Conservation (phyloP, 441 rosid genomes). For the Brassica balearica region DNA sequence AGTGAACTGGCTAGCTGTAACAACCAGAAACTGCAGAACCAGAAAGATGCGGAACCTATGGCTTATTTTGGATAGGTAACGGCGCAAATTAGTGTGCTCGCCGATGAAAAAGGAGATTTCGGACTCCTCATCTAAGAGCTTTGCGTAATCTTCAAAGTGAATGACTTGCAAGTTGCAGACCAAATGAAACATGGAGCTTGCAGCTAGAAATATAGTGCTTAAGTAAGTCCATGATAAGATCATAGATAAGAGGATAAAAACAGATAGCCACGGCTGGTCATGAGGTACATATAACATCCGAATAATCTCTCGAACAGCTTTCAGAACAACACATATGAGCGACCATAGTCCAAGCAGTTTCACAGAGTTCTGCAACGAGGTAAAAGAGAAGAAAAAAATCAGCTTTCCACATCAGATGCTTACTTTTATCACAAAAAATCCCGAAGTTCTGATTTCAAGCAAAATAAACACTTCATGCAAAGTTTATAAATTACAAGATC, state of each 20-base stretch:
- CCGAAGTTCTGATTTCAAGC: not conserved
- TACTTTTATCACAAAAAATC: constrained; percentile 6
- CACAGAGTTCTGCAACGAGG: constrained; percentile 54
- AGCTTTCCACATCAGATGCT: too few species aligned
- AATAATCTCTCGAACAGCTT: constrained; percentile 68
- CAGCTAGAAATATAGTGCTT: constrained; percentile 56
- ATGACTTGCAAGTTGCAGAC: constrained; percentile 93
- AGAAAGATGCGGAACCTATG: constrained; percentile 94
- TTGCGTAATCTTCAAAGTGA: constrained; percentile 64
- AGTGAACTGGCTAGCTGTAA: constrained; percentile 71
- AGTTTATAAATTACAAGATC: not conserved
- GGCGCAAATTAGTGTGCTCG: constrained; percentile 73
- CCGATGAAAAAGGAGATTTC: constrained; percentile 60
- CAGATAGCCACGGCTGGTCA: constrained; percentile 78
- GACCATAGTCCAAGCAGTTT: constrained; percentile 68
- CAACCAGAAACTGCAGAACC: constrained; percentile 65
- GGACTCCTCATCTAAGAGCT: constrained; percentile 51
- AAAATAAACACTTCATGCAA: too few species aligned
- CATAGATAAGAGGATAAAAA: constrained; percentile 54
- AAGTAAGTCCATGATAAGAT: constrained; percentile 75
- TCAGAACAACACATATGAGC: constrained; percentile 73
- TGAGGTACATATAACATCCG: constrained; percentile 44
- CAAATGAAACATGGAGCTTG: constrained; percentile 82
- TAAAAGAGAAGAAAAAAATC: too few species aligned
- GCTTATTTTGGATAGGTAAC: constrained; percentile 89